Evolutionary conservation across 345 rosid species (phyloP).

Genomic region (Clausena lansium): DNA sequence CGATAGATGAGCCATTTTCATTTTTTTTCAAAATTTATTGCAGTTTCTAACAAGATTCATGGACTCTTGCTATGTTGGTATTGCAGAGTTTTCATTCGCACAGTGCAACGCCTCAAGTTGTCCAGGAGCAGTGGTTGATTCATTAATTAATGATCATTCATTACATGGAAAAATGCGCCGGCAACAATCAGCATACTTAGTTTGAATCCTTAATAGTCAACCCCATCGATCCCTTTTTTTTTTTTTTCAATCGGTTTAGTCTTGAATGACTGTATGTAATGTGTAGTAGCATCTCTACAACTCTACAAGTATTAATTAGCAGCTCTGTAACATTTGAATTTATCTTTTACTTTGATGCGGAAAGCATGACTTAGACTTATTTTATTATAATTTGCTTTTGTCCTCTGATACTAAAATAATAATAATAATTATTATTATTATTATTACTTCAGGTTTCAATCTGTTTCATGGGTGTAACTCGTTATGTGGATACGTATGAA

Average conservation of each 20-base stretch:
- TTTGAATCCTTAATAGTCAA: background rate
- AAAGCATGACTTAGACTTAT: background rate
- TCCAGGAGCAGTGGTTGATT: conserved; percentile 16
- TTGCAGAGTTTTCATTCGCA: conserved; percentile 34
- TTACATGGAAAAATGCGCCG: background rate
- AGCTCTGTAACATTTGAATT: conserved; percentile 13
- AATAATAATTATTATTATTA: too few species aligned
- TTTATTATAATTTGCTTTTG: background rate
- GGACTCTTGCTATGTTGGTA: background rate
- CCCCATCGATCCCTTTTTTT: background rate
- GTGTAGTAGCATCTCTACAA: background rate
- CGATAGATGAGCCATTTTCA: background rate
- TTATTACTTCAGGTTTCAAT: too few species aligned
- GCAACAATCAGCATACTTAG: background rate
- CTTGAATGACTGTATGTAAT: background rate
- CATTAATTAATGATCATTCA: background rate
- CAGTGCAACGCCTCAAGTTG: conserved; percentile 37
- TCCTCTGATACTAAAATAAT: too few species aligned
- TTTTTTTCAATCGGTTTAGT: background rate
- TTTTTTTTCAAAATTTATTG: background rate
- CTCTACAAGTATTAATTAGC: background rate
- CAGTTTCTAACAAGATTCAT: background rate
- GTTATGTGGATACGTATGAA: too few species aligned
- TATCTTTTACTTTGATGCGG: background rate
- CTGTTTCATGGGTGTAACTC: too few species aligned